Percentiles rank a stretch among this genome's conserved stretches.
These are phyloP conservation scores for Coccomyxa subellipsoidea DNA, from an alignment of 163 green algal species.

Conservation along the genomic window DNA sequence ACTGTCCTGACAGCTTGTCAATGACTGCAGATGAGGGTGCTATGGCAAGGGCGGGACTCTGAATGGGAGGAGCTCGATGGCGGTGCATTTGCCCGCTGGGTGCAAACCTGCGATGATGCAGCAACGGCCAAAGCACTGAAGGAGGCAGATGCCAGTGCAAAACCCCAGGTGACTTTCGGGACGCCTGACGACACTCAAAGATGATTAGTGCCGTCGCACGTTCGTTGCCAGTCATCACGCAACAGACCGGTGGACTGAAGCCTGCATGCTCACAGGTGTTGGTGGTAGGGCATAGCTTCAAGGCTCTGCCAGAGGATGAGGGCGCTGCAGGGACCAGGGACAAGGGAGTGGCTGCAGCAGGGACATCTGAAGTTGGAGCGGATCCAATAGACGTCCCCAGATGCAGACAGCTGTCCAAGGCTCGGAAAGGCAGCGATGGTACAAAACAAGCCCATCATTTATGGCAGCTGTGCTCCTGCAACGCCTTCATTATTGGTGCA, in stretches of 20 bases:
- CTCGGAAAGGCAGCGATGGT: background rate
- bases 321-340: background rate
- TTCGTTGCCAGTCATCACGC: too few species aligned
- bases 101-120: background rate
- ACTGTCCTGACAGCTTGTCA: too few species aligned
- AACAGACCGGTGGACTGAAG: background rate
- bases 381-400: background rate
- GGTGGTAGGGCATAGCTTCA: slow-evolving; percentile 6
- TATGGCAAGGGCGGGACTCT: slow-evolving; percentile 2
- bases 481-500: too few species aligned
- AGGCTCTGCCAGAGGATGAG: background rate
- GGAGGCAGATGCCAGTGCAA: background rate
- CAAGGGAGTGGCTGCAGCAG: background rate
- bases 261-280: background rate
- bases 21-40: background rate
- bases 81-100: background rate
- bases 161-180: background rate
- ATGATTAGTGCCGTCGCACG: too few species aligned
- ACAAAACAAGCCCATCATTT: too few species aligned
- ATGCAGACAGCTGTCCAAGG: background rate
- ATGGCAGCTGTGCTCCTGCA: too few species aligned
- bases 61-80: background rate
- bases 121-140: background rate
- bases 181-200: too few species aligned
- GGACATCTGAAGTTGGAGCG: background rate